A percentile compares a stretch with the other conserved stretches of the same genome.
Conservation (phyloP, 768 basidiomycete species). For the Kwoniella europaea region DNA sequence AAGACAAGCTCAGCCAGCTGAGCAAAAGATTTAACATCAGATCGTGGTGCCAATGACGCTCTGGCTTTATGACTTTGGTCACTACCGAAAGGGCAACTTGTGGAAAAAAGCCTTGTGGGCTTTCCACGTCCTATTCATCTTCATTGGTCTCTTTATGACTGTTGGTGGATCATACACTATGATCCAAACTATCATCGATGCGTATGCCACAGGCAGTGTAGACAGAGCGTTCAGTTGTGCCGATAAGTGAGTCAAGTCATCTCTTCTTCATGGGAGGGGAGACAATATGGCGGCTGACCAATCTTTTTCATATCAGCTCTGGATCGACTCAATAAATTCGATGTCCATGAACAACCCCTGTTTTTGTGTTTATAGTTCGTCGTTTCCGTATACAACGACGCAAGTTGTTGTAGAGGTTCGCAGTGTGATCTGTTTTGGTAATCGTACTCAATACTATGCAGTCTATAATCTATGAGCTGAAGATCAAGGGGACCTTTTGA, state of each 20-base stretch:
- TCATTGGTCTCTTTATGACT: constrained; percentile 32
- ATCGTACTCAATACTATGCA: too few relatives aligned
- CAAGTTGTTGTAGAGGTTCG: too few relatives aligned
- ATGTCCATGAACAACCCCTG: too few relatives aligned
- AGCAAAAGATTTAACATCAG: constrained; percentile 6
- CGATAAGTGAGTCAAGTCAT: constrained; percentile 18
- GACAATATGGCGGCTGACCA: too few relatives aligned
- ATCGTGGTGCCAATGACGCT: constrained; percentile 19
- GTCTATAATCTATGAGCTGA: too few relatives aligned
- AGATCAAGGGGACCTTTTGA: too few relatives aligned
- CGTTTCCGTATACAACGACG: too few relatives aligned
- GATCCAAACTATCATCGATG: constrained; percentile 26
- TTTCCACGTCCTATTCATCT: constrained; percentile 26
- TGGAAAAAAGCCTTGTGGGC: constrained; percentile 14
- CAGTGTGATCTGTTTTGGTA: too few relatives aligned
- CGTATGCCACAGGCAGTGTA: constrained; percentile 16
- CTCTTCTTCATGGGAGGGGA: neutral
- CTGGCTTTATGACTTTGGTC: constrained; percentile 32
- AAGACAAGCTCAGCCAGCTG: neutral
- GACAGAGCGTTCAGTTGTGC: constrained; percentile 20
- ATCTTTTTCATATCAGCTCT: neutral
- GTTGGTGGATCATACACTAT: constrained; percentile 33
- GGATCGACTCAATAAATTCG: neutral
- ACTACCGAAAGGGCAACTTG: constrained; percentile 17
- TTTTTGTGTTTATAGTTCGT: too few relatives aligned